Percentiles rank a stretch among this genome's conserved stretches.
phyloP scores from a whole-genome alignment of 805 yeast genomes.

The Wickerhamiella azyma region DNA sequence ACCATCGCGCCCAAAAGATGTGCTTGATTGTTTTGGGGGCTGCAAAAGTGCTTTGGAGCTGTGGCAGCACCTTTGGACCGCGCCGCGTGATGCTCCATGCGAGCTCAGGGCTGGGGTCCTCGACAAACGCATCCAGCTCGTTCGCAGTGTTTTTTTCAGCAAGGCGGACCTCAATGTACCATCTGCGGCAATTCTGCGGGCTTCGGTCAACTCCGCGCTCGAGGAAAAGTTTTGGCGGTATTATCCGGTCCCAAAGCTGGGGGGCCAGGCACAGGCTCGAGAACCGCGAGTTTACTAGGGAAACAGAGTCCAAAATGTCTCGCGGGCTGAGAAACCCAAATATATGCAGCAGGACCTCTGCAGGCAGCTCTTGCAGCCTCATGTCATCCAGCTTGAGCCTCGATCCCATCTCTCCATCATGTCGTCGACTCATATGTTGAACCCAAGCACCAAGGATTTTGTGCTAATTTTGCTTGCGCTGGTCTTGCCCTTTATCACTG shows the following conservation, averaged over 20 bases:
- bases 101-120: background rate
- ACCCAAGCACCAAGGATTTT: conserved; percentile 5
- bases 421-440: background rate
- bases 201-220: background rate
- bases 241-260: conserved; percentile 14
- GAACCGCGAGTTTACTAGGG: conserved; percentile 14
- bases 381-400: background rate
- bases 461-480: conserved; percentile 6
- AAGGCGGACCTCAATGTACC: background rate
- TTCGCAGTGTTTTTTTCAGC: background rate
- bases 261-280: conserved; percentile 15
- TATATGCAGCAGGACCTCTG: conserved; percentile 12
- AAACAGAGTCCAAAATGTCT: conserved; percentile 13
- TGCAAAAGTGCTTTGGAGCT: background rate
- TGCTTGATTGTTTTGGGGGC: background rate
- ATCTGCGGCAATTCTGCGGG: background rate
- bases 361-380: conserved; percentile 9
- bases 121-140: background rate
- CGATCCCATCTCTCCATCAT: background rate
- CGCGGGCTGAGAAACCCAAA: conserved; percentile 14
- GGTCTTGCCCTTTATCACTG: conserved; percentile 5
- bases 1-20: conserved; percentile 1
- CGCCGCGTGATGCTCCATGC: background rate
- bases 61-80: background rate
- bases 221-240: conserved; percentile 7